Conservation (phyloP, 495 filamentous ascomycete species). For the Viridothelium virens region DNA sequence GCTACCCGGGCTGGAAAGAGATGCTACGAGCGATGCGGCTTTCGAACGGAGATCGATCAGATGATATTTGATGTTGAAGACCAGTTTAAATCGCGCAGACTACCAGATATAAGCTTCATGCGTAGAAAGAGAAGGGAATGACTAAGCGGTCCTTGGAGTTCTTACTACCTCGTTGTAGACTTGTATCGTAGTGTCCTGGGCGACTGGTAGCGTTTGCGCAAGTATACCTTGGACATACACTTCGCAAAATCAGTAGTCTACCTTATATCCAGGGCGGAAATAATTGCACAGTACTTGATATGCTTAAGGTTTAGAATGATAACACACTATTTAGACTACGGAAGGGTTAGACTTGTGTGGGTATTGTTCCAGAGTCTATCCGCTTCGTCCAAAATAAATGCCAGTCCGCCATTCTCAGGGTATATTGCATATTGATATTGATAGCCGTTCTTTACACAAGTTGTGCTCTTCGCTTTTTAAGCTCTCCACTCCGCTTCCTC, state of each 20-base stretch:
- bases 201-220: too few relatives aligned
- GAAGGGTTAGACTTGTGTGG: too few relatives aligned
- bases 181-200: too few relatives aligned
- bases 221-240: too few relatives aligned
- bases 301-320: too few relatives aligned
- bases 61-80: slow-evolving; percentile 2
- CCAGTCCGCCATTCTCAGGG: not conserved
- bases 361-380: too few relatives aligned
- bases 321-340: too few relatives aligned
- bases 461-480: slow-evolving; percentile 6
- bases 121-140: not conserved
- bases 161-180: too few relatives aligned
- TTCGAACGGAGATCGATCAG: slow-evolving; percentile 11
- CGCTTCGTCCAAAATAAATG: too few relatives aligned
- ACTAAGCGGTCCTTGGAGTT: not conserved
- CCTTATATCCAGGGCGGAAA: too few relatives aligned
- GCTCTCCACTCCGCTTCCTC: slow-evolving; percentile 30
- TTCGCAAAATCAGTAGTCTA: too few relatives aligned
- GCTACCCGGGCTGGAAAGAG: slow-evolving; percentile 37
- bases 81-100: not conserved
- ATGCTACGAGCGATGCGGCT: slow-evolving; percentile 39
- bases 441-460: not conserved
- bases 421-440: not conserved
- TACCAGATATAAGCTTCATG: slow-evolving; percentile 1
- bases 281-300: too few relatives aligned